Evolutionary conservation across 352 stramenopile genomes (phyloP), one percentile per base, ranked within the genome.

Genomic region (Pythium brassicae): DNA sequence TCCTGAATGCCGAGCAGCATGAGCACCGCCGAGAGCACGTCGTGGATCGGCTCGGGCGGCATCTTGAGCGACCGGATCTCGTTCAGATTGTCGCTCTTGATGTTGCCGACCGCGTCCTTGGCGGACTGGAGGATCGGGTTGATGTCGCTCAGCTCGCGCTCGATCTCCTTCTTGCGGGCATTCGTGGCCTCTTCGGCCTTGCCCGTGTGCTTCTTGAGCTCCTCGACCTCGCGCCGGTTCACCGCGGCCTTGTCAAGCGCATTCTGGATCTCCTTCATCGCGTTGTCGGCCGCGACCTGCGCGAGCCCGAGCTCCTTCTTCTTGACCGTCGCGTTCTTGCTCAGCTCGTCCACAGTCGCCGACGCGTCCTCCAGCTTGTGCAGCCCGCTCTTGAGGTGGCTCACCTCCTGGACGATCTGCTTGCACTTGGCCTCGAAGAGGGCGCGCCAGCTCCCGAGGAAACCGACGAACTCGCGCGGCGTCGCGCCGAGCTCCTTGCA

Each of bases 71-170:
- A 97, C 8, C 94, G 81, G 46, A 98, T 97, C 62, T 98, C 92
- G 68, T 98, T 98, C 51, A 98, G 72, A 60, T 98, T 95, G 62
- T 98, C 92, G 39, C 84, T 95, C 66, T 98, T 97, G 68, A 98
- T 98, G 57, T 96, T 90, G 1, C 89, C 89, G 19, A 97, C 90
- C 5, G 90, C 90, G 50, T 96, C 83, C 62, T 96, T 96, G 8
- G 90, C 90, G 14, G 83, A 87, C 57, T 97, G 90, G 0, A 98
- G 69, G 40, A 98, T 92, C 2, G 93, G 93, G 19, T 74, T 94
- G 61, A 98, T 97, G 46, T 96, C 85, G 8, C 68, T 76, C 12
- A 98, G 61, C 57, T 98, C 95, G n/a, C 84, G 61, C 55, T 98
- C 92, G 53, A 98, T 98, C 35, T 96, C 86, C 3, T 63, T 75